Evolutionary conservation across 2,329 filamentous ascomycete genomes (phyloP).

Genomic region (Biscogniauxia marginata): DNA sequence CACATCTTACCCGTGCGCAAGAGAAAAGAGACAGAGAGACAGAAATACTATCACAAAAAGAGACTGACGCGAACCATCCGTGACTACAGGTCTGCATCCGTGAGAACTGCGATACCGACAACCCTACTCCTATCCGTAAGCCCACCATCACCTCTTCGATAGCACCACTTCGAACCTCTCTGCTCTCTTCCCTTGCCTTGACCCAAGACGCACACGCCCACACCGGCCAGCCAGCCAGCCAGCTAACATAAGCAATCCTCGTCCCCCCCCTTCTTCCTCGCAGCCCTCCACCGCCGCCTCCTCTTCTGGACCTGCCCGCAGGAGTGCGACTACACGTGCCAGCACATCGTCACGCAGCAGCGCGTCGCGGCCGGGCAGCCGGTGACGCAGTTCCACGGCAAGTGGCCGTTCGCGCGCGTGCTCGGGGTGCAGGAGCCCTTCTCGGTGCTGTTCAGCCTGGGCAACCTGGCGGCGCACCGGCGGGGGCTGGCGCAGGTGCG

Average conservation of each 20-base stretch:
- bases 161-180: background rate
- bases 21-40: too few relatives aligned
- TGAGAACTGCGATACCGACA: slow-evolving; percentile 72
- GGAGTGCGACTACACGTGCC: slow-evolving; percentile 98
- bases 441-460: slow-evolving; percentile 86
- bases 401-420: slow-evolving; percentile 94
- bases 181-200: too few relatives aligned
- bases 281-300: slow-evolving; percentile 80
- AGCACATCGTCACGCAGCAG: slow-evolving; percentile 79
- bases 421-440: slow-evolving; percentile 94
- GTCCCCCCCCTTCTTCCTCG: background rate
- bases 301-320: slow-evolving; percentile 88
- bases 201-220: too few relatives aligned
- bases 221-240: too few relatives aligned
- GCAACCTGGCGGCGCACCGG: slow-evolving; percentile 86
- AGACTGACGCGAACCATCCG: slow-evolving; percentile 9
- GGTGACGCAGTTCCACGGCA: slow-evolving; percentile 92
- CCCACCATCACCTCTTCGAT: slow-evolving; percentile 9
- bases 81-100: slow-evolving; percentile 67
- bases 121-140: slow-evolving; percentile 68
- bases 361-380: slow-evolving; percentile 66
- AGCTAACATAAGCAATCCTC: slow-evolving; percentile 5
- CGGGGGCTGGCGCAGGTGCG: slow-evolving; percentile 71
- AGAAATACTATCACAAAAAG: slow-evolving; percentile 1
- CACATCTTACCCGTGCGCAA: too few relatives aligned